Conservation (phyloP, 495 filamentous ascomycete genomes). For the Neurospora sp. region DNA sequence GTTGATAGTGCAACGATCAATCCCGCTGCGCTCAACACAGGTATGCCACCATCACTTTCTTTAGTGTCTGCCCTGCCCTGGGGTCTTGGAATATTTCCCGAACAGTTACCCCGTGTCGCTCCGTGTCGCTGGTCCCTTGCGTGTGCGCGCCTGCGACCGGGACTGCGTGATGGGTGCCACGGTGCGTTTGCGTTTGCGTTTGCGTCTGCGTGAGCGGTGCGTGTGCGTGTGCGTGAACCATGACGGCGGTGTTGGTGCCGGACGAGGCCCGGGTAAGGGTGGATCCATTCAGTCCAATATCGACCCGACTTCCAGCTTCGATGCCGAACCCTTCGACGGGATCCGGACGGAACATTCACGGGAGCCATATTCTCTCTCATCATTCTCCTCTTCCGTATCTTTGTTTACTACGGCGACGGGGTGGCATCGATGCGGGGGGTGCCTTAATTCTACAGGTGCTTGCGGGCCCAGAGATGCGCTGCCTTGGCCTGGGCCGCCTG, state of each 20-base stretch:
- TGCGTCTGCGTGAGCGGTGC: background rate
- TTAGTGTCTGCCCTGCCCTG: slow-evolving; percentile 2
- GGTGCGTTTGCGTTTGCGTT: background rate
- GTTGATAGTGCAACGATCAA: slow-evolving; percentile 48
- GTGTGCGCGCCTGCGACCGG: slow-evolving; percentile 4
- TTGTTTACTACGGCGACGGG: background rate
- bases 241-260: background rate
- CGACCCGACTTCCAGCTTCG: background rate
- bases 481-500: background rate
- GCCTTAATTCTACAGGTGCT: background rate
- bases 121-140: background rate
- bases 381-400: background rate
- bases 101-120: background rate
- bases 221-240: background rate
- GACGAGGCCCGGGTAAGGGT: background rate
- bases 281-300: background rate
- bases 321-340: background rate
- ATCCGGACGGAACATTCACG: background rate
- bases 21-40: slow-evolving; percentile 44
- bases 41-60: slow-evolving; percentile 25
- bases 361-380: background rate
- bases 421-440: background rate
- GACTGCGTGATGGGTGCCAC: background rate
- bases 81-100: slow-evolving; percentile 5
- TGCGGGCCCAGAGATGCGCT: background rate